Evolutionary conservation across 2,329 filamentous ascomycete genomes (phyloP), one percentile per base, ranked within the genome.

Genomic region (Botryosphaeria dothidea): DNA sequence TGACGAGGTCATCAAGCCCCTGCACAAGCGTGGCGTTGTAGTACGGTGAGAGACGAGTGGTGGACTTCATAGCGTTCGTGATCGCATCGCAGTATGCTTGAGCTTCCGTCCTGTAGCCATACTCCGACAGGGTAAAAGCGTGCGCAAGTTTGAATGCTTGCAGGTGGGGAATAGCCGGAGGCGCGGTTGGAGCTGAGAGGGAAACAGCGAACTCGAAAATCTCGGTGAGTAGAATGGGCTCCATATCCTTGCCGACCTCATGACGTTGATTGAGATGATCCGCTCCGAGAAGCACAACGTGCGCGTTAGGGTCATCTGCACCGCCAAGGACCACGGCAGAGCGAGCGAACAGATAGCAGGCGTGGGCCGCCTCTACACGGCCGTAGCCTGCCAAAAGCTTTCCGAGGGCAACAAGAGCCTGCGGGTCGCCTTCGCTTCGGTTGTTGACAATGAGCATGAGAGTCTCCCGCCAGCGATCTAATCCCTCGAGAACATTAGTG

Each of bases 381-480:
- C 92, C 92, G 75, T 99, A 99, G 49, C 90, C 88, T 13, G 90
- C 87, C 17, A 99, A 82, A 11, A 99, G 83, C 67, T 88, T 91
- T 15, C 94, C 94, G 29, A 99, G 84, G 0, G 92, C 88, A 64
- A 91, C 84, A 29, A 99, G 80, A 5, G 93, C 93, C 65, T 88
- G 86, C 9, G 86, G 84, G 77, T 99, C 95, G 29, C 92, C 90
- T 2, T 85, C 79, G 67, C 91, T 97, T 67, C 95, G 88, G 77
- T 99, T 99, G 78, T 91, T 94, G 46, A 97, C 79, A 27, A 98
- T 87, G 66, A 99, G 82, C 1, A 90, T 87, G 43, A 98, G 81
- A 0, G 95, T 97, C 77, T 99, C 95, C 48, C 89, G 88, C 95
- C 95, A 99, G 76, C 93, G 93, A 71, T 98, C 92, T 21, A 99